phyloP scores from a whole-genome alignment of 2,329 filamentous ascomycete genomes.

The Cercospora sp. region DNA sequence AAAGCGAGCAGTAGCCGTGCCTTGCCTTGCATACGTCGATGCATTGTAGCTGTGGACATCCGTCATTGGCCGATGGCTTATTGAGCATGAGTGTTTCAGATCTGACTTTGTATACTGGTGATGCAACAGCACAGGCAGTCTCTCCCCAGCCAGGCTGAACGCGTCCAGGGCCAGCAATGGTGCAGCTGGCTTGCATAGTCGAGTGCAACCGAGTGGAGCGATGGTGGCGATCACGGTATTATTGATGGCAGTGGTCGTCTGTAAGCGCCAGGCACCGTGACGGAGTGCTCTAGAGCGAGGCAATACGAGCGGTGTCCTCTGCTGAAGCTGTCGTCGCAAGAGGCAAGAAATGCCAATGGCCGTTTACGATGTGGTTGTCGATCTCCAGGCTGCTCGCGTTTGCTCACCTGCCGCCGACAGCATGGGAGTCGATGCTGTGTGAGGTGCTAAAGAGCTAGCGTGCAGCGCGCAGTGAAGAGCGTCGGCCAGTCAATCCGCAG shows the following conservation, averaged over 20 bases:
- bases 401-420: neutral
- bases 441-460: slow-evolving; percentile 11
- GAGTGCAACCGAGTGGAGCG: neutral
- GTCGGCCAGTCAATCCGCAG: slow-evolving; percentile 13
- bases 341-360: neutral
- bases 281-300: neutral
- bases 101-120: slow-evolving; percentile 10
- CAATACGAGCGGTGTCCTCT: neutral
- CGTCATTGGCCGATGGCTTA: slow-evolving; percentile 3
- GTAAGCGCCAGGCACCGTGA: neutral
- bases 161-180: neutral
- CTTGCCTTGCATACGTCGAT: slow-evolving; percentile 3
- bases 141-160: no score
- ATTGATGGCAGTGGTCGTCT: neutral
- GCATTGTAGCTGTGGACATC: neutral
- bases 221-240: neutral
- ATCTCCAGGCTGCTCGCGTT: neutral
- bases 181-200: neutral
- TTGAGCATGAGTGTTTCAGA: slow-evolving; percentile 14
- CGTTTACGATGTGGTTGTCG: neutral
- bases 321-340: neutral
- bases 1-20: neutral
- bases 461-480: slow-evolving; percentile 20
- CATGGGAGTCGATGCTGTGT: slow-evolving; percentile 12
- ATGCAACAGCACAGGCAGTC: neutral